phyloP scores from a whole-genome alignment of 208 protist genomes.

The Wallacemonas rigidus region DNA sequence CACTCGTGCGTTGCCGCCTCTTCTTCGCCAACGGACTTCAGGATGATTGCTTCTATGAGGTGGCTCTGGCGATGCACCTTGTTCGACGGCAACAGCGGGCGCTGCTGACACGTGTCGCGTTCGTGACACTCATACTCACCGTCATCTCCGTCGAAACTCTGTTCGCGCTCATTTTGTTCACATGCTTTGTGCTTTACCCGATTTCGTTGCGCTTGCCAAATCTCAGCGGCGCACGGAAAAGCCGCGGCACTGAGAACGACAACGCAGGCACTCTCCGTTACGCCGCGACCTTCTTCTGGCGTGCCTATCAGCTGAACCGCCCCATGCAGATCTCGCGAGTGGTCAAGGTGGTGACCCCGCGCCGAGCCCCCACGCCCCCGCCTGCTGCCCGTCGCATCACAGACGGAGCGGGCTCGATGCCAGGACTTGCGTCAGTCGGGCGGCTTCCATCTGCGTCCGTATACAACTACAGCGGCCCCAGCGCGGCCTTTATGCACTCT shows the following conservation, averaged over 20 bases:
- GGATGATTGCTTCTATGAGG: slow-evolving; percentile 80
- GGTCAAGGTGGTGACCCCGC: slow-evolving; percentile 25
- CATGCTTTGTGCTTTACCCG: slow-evolving; percentile 50
- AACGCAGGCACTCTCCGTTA: background rate
- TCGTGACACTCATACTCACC: slow-evolving; percentile 26
- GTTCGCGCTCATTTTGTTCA: slow-evolving; percentile 34
- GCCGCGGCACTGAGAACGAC: slow-evolving; percentile 21
- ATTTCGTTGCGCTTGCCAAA: slow-evolving; percentile 42
- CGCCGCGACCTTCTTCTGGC: slow-evolving; percentile 2
- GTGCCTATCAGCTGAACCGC: slow-evolving; percentile 20
- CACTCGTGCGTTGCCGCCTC: slow-evolving; percentile 64
- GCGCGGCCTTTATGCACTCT: slow-evolving; percentile 14
- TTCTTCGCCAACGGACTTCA: slow-evolving; percentile 83
- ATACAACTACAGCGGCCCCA: slow-evolving; percentile 1
- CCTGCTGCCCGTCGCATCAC: background rate
- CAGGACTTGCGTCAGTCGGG: background rate
- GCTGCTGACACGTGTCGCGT: slow-evolving; percentile 26
- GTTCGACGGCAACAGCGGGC: slow-evolving; percentile 33
- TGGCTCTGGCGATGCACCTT: slow-evolving; percentile 61
- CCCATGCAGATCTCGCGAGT: slow-evolving; percentile 46
- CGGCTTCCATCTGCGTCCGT: background rate
- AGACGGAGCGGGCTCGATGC: background rate
- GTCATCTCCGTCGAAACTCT: slow-evolving; percentile 59
- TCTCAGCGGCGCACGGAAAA: slow-evolving; percentile 29
- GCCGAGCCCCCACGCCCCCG: background rate